A percentile compares a stretch with the other conserved stretches of the same genome.
phyloP scores from a whole-genome alignment of 352 stramenopile species.

The Globisporangium paroecandrum region DNA sequence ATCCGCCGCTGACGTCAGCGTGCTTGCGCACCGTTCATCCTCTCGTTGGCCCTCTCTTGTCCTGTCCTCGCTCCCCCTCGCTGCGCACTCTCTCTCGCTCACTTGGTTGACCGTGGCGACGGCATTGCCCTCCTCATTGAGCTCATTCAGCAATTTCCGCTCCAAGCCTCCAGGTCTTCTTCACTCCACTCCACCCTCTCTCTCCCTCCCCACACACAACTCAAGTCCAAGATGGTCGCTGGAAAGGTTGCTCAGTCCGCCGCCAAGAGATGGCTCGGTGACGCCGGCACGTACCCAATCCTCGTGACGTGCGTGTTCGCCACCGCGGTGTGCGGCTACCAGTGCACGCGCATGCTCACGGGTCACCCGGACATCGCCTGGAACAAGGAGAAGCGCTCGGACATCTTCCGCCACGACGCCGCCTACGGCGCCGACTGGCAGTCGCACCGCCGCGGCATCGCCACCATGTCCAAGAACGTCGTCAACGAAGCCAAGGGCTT shows the following conservation, averaged over 20 bases:
- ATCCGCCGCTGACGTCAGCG: constrained; percentile 12
- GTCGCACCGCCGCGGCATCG: constrained; percentile 71
- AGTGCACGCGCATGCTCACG: constrained; percentile 66
- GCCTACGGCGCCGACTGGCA: constrained; percentile 63
- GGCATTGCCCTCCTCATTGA: not conserved
- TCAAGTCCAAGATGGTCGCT: constrained; percentile 47
- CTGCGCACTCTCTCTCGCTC: not conserved
- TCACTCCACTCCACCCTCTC: constrained; percentile 9
- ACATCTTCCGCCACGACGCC: constrained; percentile 70
- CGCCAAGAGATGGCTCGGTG: constrained; percentile 68
- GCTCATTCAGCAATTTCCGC: constrained; percentile 69
- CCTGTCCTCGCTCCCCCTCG: not conserved
- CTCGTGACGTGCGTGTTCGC: constrained; percentile 65
- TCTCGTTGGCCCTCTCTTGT: constrained; percentile 3
- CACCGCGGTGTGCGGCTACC: constrained; percentile 59
- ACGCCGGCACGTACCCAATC: constrained; percentile 76
- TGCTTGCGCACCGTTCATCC: constrained; percentile 12
- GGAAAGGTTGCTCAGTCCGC: constrained; percentile 43
- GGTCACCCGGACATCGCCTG: constrained; percentile 74
- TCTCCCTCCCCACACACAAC: constrained; percentile 5
- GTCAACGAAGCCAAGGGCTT: constrained; percentile 80
- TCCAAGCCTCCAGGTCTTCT: constrained; percentile 26
- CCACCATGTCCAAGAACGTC: constrained; percentile 66
- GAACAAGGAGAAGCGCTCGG: constrained; percentile 75
- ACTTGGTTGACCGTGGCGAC: not conserved